Base-by-base conservation (phyloP, 2,329 filamentous ascomycete genomes). In the Trichoderma atroviride region DNA sequence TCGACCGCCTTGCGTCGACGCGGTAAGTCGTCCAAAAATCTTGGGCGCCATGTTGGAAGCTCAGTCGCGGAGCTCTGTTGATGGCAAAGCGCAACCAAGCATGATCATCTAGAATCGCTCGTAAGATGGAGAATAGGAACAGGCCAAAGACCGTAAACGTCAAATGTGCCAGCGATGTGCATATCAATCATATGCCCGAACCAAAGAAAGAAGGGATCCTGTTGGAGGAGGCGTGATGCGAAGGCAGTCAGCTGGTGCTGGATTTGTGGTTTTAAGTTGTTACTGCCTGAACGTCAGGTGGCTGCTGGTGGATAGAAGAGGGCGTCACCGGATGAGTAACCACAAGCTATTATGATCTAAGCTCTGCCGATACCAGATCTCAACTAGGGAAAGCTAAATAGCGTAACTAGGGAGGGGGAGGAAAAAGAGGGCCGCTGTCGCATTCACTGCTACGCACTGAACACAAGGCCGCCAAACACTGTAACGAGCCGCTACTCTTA, bases 21-120 rank as follows among this genome's bases (percentile, higher is more conserved):
- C 73, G 10, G 71, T 78, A 47, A 85, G 78, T 66, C 80, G 82
- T 29, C 83, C 83, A 72, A 87, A 84, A 60, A 85, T 76, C 65
- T 84, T 85, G 63, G 81, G 80, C 61, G 84, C 75, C 83, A 86
- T 86, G 60, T 70, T 72, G 60, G 69, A 69, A 29, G 56, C 40
- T 52, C 63, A 52, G 47, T 63, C 11, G 53, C 47, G 27, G 43
- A 63, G 60, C 60, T 37, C 29, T 24, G 63, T 55, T 53, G 57
- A n/a, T 55, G 31, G 22, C 24, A 22, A 37, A 52, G 55, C 31
- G 58, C 22, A 50, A 10, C 47, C n/a, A 50, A 59, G 40, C 63
- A 67, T 67, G 19, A 52, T 67, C 43, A 67, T 67, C 53, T 59
- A 24, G 53, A 59, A 59, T 67, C 63, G 63, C 55, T 43, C 7